Evolutionary conservation across 2,329 filamentous ascomycete species (phyloP), one percentile per base, ranked within the genome.

Genomic region (Tolypocladium tropicale): DNA sequence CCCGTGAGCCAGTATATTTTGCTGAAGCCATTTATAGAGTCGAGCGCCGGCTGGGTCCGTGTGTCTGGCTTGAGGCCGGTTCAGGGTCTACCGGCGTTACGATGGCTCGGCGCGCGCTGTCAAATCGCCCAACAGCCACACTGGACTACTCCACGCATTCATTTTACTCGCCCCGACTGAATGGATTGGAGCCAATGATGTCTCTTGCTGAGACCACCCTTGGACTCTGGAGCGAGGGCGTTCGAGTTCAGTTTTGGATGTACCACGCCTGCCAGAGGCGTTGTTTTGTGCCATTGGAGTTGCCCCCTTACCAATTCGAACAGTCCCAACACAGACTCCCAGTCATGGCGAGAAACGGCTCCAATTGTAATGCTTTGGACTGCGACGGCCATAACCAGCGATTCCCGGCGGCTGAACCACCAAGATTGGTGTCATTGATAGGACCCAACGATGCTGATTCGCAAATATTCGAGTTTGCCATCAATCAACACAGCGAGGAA

Each of bases 1-100:
- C 65, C 37, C 63, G 70, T 2, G 33, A 64, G 2, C 68, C 70
- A 0, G 71, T 74, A 0, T 70, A 61, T 54, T 72, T 72, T 50
- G n/a, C 59, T 23, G 58, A 68, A 9, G 68, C 70, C 1, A 39
- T 70, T 1, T 51, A 62, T 7, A 56, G 70, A 18, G 36, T 72
- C 0, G 57, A 57, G 9, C 52, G 56, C 16, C 52, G 61, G 18
- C 57, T 64, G 18, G 62, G 64, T 1, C 53, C 55, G 0, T 60
- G 58, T 39, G 55, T 68, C 21, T 72, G 65, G 63, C 56, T 73
- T 6, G 71, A 73, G 52, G 68, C 67, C 4, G 70, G 71, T 7
- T 65, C 65, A 1, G 61, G 60, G 11, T 68, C 70, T 0, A 67
- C 69, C 0, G 64, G 73, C 6, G 67, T 67, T 0, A 25, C 56